These are phyloP conservation scores for Pyrus betulifolia DNA, from an alignment of 306 rosid genomes.

Conservation along the genomic window DNA sequence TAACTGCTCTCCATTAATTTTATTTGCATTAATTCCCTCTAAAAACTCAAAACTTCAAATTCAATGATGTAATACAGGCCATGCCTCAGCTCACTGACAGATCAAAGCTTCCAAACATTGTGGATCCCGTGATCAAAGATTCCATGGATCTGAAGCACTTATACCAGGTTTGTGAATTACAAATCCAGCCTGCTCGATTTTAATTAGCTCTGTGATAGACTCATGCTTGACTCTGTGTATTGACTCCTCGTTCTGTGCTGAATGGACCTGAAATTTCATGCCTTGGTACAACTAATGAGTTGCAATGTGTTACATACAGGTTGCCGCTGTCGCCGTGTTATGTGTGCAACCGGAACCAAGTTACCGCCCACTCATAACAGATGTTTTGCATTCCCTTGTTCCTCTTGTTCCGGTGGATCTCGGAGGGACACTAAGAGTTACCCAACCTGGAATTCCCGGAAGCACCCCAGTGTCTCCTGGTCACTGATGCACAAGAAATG, in stretches of 20 bases:
- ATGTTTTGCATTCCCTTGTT: constrained; percentile 81
- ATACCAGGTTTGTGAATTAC: constrained; percentile 56
- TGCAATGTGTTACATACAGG: constrained; percentile 31
- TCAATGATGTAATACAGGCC: constrained; percentile 52
- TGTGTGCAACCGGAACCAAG: constrained; percentile 96
- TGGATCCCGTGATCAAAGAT: constrained; percentile 69
- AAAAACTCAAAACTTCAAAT: neutral
- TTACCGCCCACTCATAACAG: constrained; percentile 79
- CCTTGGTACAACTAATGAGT: neutral
- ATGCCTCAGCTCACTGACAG: constrained; percentile 96
- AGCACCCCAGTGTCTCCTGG: constrained; percentile 14
- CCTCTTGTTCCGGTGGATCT: constrained; percentile 83
- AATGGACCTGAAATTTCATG: neutral
- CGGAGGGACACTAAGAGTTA: constrained; percentile 74
- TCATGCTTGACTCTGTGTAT: neutral
- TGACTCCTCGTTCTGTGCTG: neutral
- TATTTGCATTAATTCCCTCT: neutral
- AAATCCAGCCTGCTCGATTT: neutral
- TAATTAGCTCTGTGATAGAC: neutral
- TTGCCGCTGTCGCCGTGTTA: constrained; percentile 92
- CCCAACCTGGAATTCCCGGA: constrained; percentile 21
- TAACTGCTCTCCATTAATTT: neutral
- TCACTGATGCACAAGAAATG: constrained; percentile 13
- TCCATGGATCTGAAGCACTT: constrained; percentile 85
- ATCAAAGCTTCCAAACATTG: constrained; percentile 71